Evolutionary conservation across 202 grass and related monocot genomes (phyloP), one percentile per base, ranked within the genome.

Genomic region (Schoenoplectus triqueter): DNA sequence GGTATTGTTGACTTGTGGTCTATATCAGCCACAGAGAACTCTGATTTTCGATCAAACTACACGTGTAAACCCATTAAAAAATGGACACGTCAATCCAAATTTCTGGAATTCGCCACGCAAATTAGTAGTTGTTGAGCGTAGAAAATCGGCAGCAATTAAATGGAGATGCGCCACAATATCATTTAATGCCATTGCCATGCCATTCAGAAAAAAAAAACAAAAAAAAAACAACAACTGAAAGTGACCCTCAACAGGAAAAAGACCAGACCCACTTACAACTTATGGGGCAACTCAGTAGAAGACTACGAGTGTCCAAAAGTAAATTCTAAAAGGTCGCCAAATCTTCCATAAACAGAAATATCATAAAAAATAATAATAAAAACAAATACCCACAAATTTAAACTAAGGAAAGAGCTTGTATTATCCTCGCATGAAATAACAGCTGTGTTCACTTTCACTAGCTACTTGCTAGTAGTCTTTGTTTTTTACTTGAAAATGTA

Each of bases 81-180:
- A 22, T 60, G 14, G 31, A 42, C 74, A 78, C 14, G 50, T 60
- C 7, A 17, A 1, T 7, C 54, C 14, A 44, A 59, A 10, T 60
- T 78, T 44, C 54, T 17, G 74, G 31, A 13, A 60, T 14, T 9
- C 3, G 2, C 9, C 51, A 78, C 3, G 3, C 54, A 6, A 14
- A 78, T 17, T 78, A 14, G 74, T 41, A 39, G 21, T 75, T 13
- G 9, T 55, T 54, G 19, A 75, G 18, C 72, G 10, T 50, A 75
- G 49, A 75, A 75, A 75, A 75, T 75, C 72, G 3, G 49, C 72
- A 57, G 48, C 73, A 78, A 60, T 45, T 57, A 78, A 52, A 52
- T 74, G 41, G 3, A 57, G 74, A 60, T 42, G 5, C 31, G 11
- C 13, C 54, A 78, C 59, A 60, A 78, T 78, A 31, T 78, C 74